These are phyloP conservation scores for Samsoniella hepiali DNA, from an alignment of 2,329 filamentous ascomycete genomes.

Conservation along the genomic window DNA sequence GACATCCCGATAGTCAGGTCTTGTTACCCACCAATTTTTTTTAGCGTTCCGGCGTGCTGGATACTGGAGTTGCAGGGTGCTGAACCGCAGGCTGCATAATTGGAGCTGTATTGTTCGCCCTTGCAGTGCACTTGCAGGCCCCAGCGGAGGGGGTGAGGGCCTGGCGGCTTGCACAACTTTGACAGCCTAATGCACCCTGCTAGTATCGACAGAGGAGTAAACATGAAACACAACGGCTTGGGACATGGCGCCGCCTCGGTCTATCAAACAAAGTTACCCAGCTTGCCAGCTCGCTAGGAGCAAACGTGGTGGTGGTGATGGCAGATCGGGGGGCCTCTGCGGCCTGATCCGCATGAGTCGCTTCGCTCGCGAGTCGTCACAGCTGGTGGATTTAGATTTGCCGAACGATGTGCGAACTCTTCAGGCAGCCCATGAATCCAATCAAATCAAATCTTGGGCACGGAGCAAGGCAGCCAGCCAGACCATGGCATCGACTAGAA, in stretches of 20 bases:
- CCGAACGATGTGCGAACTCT: background rate
- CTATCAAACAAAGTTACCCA: background rate
- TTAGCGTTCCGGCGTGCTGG: conserved; percentile 3
- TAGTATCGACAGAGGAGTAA: background rate
- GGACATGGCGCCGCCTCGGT: background rate
- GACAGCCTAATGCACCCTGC: background rate
- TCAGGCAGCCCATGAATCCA: background rate
- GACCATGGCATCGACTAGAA: too few relatives aligned
- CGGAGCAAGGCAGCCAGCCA: background rate
- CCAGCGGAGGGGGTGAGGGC: background rate
- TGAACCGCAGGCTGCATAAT: background rate
- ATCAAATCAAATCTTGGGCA: background rate
- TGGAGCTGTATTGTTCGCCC: background rate
- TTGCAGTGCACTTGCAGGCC: background rate
- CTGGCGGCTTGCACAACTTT: background rate
- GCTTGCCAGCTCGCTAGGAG: background rate
- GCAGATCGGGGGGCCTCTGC: background rate
- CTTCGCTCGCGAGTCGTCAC: background rate
- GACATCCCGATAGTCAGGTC: background rate
- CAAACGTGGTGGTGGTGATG: background rate
- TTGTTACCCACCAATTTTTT: background rate
- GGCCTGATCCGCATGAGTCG: background rate
- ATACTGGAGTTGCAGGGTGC: background rate
- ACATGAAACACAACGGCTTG: conserved; percentile 4
- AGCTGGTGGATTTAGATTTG: background rate